Evolutionary conservation across 331 rosid genomes (phyloP).

Genomic region (Erythrophleum ivorense): DNA sequence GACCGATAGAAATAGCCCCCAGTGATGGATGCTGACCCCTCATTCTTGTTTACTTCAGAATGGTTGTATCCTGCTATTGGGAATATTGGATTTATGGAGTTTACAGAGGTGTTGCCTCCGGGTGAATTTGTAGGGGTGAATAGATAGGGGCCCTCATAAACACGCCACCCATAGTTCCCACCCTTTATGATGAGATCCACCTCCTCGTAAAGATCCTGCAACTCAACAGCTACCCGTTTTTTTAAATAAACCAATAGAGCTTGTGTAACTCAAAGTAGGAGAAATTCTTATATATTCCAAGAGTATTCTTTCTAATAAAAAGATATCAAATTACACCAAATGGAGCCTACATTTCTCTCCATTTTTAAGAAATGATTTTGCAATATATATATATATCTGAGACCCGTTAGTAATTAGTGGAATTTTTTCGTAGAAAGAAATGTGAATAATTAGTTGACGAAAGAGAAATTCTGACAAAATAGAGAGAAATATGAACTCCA

Average conservation of each 20-base stretch:
- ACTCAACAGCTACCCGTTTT: conserved; percentile 8
- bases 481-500: too few species aligned
- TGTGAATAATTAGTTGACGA: too few species aligned
- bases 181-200: conserved; percentile 89
- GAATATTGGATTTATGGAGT: conserved; percentile 58
- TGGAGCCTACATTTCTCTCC: too few species aligned
- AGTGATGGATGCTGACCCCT: conserved; percentile 78
- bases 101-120: conserved; percentile 59
- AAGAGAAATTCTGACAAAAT: too few species aligned
- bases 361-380: too few species aligned
- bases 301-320: too few species aligned
- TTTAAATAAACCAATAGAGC: not conserved
- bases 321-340: too few species aligned
- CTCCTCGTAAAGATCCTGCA: conserved; percentile 80
- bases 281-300: too few species aligned
- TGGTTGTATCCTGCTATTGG: conserved; percentile 86
- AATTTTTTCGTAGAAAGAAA: too few species aligned
- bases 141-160: conserved; percentile 72
- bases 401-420: too few species aligned
- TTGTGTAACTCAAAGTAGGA: not conserved
- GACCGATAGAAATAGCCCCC: conserved; percentile 92
- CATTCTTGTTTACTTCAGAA: conserved; percentile 63
- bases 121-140: conserved; percentile 52
- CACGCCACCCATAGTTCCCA: conserved; percentile 96
- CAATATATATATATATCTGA: too few species aligned